Conservation (phyloP, 139 green algal genomes). For the Chlamydomonas sp. region DNA sequence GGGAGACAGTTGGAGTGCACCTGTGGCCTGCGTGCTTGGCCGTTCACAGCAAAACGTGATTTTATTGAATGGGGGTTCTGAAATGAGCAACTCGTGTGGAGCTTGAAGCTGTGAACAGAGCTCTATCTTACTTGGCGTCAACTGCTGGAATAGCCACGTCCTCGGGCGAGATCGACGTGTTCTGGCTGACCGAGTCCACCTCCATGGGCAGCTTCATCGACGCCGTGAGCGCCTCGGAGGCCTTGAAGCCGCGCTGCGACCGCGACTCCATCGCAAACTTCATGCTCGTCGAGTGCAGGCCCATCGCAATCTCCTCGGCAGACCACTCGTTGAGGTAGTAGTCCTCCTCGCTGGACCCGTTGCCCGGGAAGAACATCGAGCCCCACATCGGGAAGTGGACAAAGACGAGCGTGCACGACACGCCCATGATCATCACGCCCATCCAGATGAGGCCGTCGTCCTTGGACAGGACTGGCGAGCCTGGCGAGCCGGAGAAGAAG, state of each 20-base stretch:
- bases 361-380: conserved; percentile 65
- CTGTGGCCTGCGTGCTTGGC: too few relatives aligned
- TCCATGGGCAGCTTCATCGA: too few relatives aligned
- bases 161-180: too few relatives aligned
- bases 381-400: conserved; percentile 96
- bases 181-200: too few relatives aligned
- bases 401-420: conserved; percentile 55
- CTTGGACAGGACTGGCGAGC: conserved; percentile 9
- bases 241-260: conserved; percentile 20
- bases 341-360: conserved; percentile 71
- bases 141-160: too few relatives aligned
- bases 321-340: conserved; percentile 71
- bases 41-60: too few relatives aligned
- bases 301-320: conserved; percentile 40
- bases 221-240: too few relatives aligned
- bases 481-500: conserved; percentile 64
- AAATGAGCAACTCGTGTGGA: too few relatives aligned
- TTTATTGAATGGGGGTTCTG: too few relatives aligned
- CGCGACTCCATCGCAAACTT: conserved; percentile 54
- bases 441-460: conserved; percentile 76
- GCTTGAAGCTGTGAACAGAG: too few relatives aligned
- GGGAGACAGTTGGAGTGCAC: too few relatives aligned
- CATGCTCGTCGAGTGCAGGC: conserved; percentile 44
- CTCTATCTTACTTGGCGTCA: too few relatives aligned
- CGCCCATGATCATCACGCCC: conserved; percentile 73